Percentiles rank a stretch among this genome's conserved stretches.
Conservation (phyloP, 345 rosid species). For the Kernera saxatilis region DNA sequence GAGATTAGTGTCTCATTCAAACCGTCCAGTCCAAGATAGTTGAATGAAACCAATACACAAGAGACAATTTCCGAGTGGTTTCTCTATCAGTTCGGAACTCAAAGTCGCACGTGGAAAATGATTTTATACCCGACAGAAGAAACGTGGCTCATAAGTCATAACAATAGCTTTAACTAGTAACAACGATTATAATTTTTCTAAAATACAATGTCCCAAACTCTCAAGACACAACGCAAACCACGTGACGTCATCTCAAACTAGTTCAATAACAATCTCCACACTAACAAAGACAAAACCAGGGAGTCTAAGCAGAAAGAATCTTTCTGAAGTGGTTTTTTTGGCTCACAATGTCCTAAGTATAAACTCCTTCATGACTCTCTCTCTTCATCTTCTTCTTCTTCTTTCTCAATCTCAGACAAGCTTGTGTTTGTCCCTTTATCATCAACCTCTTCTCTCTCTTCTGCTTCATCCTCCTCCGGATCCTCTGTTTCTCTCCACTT, state of each 20-base stretch:
- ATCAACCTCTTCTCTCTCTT: slow-evolving; percentile 12
- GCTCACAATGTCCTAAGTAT: slow-evolving; percentile 6
- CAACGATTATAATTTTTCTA: background rate
- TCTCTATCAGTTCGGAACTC: background rate
- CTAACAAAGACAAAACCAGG: background rate
- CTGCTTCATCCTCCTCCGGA: slow-evolving; percentile 18
- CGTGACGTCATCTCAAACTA: background rate
- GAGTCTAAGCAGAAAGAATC: background rate
- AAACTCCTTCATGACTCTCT: background rate
- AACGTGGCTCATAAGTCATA: background rate
- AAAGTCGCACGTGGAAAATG: slow-evolving; percentile 12
- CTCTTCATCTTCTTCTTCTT: slow-evolving; percentile 8
- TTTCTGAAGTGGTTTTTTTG: background rate
- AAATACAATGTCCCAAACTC: background rate
- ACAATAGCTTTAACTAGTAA: background rate
- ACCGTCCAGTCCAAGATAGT: slow-evolving; percentile 16
- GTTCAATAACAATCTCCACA: slow-evolving; percentile 8
- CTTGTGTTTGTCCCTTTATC: background rate
- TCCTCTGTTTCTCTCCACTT: slow-evolving; percentile 32
- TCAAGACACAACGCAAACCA: background rate
- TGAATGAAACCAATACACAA: background rate
- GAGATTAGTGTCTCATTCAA: background rate
- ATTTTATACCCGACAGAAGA: slow-evolving; percentile 12
- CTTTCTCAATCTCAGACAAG: background rate
- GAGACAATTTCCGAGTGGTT: background rate